Base-by-base conservation (phyloP, 768 basidiomycete species). In the Boletellus emodensis region DNA sequence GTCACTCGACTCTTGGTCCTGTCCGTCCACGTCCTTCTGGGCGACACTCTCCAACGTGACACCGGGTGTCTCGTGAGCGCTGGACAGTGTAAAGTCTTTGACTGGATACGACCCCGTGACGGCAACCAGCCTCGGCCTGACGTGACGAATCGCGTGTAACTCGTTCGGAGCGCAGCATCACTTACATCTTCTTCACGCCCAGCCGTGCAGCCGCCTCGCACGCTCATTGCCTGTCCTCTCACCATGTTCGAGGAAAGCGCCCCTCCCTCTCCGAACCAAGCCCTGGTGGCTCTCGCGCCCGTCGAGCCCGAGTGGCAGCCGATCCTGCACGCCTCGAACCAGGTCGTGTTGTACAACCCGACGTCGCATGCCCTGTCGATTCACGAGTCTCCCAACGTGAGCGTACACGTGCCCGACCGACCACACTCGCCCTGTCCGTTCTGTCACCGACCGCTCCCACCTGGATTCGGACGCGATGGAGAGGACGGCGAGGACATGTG, bases 271-370 rank as follows among this genome's bases (percentile, higher is more conserved):
- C 66, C 68, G 22, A 59, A 56, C 47, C 58, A 59, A 30, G 68
- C 68, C n/a, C 52, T 69, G 24, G 56, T 68, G 15, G 54, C 68
- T 1, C 44, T 69, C 6, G 53, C 56, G 22, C 61, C 59, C 14
- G 18, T 46, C 1, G 63, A 61, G 5, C 61, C 61, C 2, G 71
- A 82, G 49, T 92, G 90, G 90, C 85, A 79, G 47, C 84, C 89
- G 1, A 90, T 93, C 53, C 74, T 91, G 15, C 89, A 90, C 40
- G 78, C 79, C n/a, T 84, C 87, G 1, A 87, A 90, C 66, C 89
- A 92, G 60, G 84, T 93, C 33, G 91, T 94, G 14, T 76, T 93
- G 8, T 94, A 92, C 71, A 90, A 94, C 62, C 84, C 91, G 0
- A 84, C 79, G 2, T 90, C 86, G 1, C 90, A 93, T 62, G 90